Evolutionary conservation across 805 yeast species (phyloP), one percentile per base, ranked within the genome.

Genomic region (Grigorovia jiainica): DNA sequence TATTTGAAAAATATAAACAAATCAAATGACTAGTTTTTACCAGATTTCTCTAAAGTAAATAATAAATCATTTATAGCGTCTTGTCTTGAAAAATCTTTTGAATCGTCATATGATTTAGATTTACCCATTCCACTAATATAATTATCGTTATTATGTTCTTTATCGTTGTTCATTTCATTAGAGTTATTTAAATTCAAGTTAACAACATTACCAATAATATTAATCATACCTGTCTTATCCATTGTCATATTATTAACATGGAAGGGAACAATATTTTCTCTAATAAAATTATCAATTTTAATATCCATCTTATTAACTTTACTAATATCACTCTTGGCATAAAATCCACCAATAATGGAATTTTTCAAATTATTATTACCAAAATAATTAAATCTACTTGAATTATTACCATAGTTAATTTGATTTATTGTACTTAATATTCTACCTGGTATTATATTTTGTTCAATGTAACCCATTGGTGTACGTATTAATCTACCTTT

Each of bases 371-470:
- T 56, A n/a, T 59, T 68, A 25, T 35, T 34, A 47, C 66, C 62
- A 34, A 70, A 61, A 42, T 67, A 67, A 36, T 75, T 65, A 30
- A 24, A 15, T 17, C 13, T 25, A 29, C 27, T 25, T 10, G 17
- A 19, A 27, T 34, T 34, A 8, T 36, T 40, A 17, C 38, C 39
- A 16, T 29, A 29, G 9, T 41, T 40, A 27, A 37, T 41, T 27
- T 27, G 31, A 11, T 27, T 27, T 27, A 27, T 27, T 18, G 39
- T 38, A n/a, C 27, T 42, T 7, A 43, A 23, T 36, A 76, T 63
- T 67, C 95, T 76, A 45, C 90, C 94, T 13, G 87, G 84, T 16
- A 75, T 76, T 34, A 80, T 68, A 41, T 65, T 65, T 21, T 72
- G 73, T 10, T 64, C 60, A 37, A 72, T 65, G 19, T 77, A 62